Conservation (phyloP, 108 stramenopile species). For the Conticribra guillardii region DNA sequence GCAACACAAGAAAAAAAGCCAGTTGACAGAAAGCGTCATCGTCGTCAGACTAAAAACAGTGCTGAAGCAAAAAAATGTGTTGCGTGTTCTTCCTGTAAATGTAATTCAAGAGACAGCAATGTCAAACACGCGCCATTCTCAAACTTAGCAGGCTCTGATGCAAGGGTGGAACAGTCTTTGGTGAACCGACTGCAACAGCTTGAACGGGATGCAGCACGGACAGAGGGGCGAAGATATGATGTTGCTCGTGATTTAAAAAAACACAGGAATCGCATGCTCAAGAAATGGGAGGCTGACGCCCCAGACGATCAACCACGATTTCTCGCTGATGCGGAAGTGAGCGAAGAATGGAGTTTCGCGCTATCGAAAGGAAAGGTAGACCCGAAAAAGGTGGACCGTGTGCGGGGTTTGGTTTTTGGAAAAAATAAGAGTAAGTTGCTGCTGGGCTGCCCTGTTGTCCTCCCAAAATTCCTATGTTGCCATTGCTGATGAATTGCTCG, state of each 20-base stretch:
- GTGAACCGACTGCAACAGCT: conserved; percentile 34
- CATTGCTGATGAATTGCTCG: neutral
- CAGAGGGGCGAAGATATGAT: conserved; percentile 25
- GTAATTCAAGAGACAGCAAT: conserved; percentile 20
- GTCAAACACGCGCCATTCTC: conserved; percentile 14
- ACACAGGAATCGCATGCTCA: conserved; percentile 32
- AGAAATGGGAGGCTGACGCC: conserved; percentile 23
- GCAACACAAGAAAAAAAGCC: neutral
- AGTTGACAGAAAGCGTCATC: too few species aligned
- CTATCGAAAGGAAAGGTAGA: conserved; percentile 1
- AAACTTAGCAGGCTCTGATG: conserved; percentile 33
- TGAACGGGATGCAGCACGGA: conserved; percentile 37
- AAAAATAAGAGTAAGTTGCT: conserved; percentile 28
- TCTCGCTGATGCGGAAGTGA: conserved; percentile 35
- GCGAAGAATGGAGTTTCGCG: conserved; percentile 9
- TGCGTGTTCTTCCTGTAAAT: conserved; percentile 38
- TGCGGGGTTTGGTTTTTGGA: conserved; percentile 24
- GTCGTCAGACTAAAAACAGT: conserved; percentile 2
- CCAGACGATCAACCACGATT: conserved; percentile 23
- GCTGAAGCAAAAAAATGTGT: conserved; percentile 15
- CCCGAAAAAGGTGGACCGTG: conserved; percentile 12
- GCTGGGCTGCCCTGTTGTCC: too few species aligned
- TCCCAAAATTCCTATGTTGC: neutral
- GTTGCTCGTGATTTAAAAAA: conserved; percentile 35
- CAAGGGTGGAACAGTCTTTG: conserved; percentile 39